phyloP scores from a whole-genome alignment of 2,329 filamentous ascomycete genomes.

The Fusarium verrucosum region DNA sequence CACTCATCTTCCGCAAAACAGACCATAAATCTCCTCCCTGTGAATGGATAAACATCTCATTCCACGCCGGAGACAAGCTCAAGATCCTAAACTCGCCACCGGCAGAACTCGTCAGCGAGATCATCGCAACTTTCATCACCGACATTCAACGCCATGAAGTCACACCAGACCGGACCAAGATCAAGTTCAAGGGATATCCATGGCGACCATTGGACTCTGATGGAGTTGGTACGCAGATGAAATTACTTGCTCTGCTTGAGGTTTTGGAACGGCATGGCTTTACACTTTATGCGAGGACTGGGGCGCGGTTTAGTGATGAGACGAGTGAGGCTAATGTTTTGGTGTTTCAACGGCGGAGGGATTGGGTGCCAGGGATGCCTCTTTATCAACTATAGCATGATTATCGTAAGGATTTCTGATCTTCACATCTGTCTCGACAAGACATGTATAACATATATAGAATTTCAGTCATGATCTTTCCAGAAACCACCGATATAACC shows the following conservation, averaged over 20 bases:
- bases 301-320: conserved; percentile 1
- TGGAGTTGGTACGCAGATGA: conserved; percentile 3
- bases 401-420: no score
- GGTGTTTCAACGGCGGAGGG: conserved; percentile 13
- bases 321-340: conserved; percentile 5
- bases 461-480: no score
- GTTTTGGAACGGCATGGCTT: conserved; percentile 13
- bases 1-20: conserved; percentile 14
- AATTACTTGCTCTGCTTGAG: conserved; percentile 12
- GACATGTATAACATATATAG: no score
- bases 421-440: no score
- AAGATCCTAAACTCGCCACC: conserved; percentile 23
- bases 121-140: background rate
- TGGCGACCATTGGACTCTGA: background rate
- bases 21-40: accelerated
- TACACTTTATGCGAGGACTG: background rate
- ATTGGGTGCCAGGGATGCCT: background rate
- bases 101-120: background rate
- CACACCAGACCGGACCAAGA: background rate
- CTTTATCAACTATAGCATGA: background rate
- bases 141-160: conserved; percentile 13
- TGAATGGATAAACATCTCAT: conserved; percentile 24
- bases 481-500: no score
- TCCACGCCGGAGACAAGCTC: conserved; percentile 22
- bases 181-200: conserved; percentile 13